Evolutionary conservation across 306 rosid species (phyloP).

Genomic region (Biancaea sappan): DNA sequence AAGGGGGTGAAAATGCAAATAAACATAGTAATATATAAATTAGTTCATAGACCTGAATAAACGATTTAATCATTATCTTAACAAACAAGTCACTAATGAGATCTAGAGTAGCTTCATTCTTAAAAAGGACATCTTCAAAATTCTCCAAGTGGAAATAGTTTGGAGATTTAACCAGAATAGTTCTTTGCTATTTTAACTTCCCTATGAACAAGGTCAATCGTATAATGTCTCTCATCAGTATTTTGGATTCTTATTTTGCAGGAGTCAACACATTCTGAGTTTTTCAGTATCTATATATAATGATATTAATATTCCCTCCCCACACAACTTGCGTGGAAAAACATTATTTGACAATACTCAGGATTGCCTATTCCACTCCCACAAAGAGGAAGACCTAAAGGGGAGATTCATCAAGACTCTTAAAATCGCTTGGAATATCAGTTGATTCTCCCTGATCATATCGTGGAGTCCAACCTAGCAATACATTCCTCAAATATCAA

Average conservation of each 20-base stretch:
- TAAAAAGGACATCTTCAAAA: no score
- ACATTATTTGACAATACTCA: neutral
- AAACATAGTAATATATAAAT: constrained; percentile 12
- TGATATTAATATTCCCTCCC: neutral
- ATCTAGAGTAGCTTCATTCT: neutral
- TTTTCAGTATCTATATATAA: constrained; percentile 4
- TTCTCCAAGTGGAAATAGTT: neutral
- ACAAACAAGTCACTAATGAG: constrained; percentile 6
- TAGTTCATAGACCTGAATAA: neutral
- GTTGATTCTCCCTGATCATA: neutral
- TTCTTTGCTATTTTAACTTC: neutral
- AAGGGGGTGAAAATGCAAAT: constrained; percentile 1
- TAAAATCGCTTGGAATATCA: neutral
- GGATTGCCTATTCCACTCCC: neutral
- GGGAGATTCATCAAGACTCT: neutral
- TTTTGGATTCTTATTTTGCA: constrained; percentile 1
- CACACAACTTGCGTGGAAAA: neutral
- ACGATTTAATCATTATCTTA: neutral
- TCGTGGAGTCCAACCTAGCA: neutral
- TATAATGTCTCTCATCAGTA: neutral
- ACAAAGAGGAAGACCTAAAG: neutral
- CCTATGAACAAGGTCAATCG: neutral
- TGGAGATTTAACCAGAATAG: neutral
- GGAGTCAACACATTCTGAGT: neutral
- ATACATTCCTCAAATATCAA: neutral